Percentiles rank a stretch among this genome's conserved stretches.
phyloP scores from a whole-genome alignment of 768 basidiomycete species.

The Cubamyces lactineus region DNA sequence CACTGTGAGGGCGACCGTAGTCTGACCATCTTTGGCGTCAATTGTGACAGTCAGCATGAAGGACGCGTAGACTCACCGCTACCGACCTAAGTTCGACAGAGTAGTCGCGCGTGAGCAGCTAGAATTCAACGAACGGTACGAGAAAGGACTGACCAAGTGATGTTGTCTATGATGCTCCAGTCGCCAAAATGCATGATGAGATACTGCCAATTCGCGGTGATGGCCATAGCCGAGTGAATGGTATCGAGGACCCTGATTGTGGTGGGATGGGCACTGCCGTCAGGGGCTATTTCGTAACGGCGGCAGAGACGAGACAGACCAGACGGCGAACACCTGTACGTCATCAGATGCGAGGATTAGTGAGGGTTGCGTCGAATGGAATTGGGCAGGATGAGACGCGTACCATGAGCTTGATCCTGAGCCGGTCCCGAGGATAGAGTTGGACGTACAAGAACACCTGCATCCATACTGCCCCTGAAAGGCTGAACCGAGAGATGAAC shows the following conservation, averaged over 20 bases:
- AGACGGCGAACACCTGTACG: slow-evolving; percentile 12
- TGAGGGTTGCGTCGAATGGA: background rate
- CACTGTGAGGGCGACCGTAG: slow-evolving; percentile 22
- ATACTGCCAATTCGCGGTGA: slow-evolving; percentile 30
- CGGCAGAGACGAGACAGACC: slow-evolving; percentile 1
- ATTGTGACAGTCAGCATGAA: background rate
- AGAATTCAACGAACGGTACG: background rate
- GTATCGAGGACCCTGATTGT: slow-evolving; percentile 28
- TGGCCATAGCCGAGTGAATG: slow-evolving; percentile 27
- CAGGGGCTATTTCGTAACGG: background rate
- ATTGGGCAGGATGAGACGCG: background rate
- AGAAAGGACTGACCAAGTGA: slow-evolving; percentile 26
- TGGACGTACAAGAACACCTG: slow-evolving; percentile 22
- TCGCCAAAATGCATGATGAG: slow-evolving; percentile 29
- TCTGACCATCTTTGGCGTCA: background rate
- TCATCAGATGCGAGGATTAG: background rate
- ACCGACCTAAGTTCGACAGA: background rate
- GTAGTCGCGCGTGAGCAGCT: too few relatives aligned
- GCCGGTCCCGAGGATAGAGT: slow-evolving; percentile 18
- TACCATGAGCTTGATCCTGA: slow-evolving; percentile 21
- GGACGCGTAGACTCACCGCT: slow-evolving; percentile 10
- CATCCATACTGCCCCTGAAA: slow-evolving; percentile 24
- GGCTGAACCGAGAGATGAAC: background rate
- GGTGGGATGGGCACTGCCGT: background rate
- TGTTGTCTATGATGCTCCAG: slow-evolving; percentile 23